Percentiles rank a stretch among this genome's conserved stretches.
These are phyloP conservation scores for Cadophora gregata DNA, from an alignment of 2,329 filamentous ascomycete species.

Conservation along the genomic window DNA sequence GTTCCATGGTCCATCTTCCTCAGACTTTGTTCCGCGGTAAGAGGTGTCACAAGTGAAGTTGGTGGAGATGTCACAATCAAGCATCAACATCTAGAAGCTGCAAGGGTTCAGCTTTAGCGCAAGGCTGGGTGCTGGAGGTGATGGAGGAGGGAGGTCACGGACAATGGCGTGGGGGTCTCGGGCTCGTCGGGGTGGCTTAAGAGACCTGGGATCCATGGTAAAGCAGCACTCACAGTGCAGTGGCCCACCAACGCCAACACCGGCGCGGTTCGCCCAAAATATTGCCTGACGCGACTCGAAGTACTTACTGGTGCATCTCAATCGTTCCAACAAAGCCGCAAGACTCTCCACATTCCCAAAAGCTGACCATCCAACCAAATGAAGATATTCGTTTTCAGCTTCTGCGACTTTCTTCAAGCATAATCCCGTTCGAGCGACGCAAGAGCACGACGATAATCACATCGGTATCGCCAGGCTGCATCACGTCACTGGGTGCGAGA, in stretches of 20 bases:
- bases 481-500: neutral
- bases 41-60: neutral
- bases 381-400: neutral
- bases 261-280: conserved; percentile 15
- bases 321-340: neutral
- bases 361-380: neutral
- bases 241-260: conserved; percentile 12
- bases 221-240: conserved; percentile 9
- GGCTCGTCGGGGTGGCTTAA: neutral
- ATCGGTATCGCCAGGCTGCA: conserved; percentile 3
- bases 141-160: too few relatives aligned
- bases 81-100: conserved; percentile 6
- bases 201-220: neutral
- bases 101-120: conserved; percentile 7
- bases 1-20: conserved; percentile 71
- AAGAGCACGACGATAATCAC: neutral
- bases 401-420: conserved; percentile 3
- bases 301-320: neutral
- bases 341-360: neutral
- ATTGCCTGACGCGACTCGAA: conserved; percentile 17
- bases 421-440: neutral
- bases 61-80: neutral
- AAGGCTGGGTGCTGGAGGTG: too few relatives aligned
- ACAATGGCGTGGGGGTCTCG: neutral
- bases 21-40: neutral